Percentiles rank a stretch among this genome's conserved stretches.
phyloP scores from a whole-genome alignment of 345 rosid species.

The Mangifera indica region DNA sequence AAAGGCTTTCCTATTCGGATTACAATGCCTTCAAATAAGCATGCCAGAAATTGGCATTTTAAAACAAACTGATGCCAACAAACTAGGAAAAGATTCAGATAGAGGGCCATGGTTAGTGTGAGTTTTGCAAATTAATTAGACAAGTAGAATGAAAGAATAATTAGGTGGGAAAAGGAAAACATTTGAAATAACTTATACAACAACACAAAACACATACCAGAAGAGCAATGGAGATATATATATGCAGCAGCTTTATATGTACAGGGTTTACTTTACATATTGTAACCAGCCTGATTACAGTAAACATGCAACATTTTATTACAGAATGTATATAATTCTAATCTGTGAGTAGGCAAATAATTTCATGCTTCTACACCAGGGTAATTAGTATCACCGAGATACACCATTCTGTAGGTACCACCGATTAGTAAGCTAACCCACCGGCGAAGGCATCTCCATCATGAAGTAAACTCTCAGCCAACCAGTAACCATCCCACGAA shows the following conservation, averaged over 20 bases:
- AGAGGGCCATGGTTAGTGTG: neutral
- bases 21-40: neutral
- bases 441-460: constrained; percentile 87
- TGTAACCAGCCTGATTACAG: neutral
- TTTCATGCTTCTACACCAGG: neutral
- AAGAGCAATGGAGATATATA: neutral
- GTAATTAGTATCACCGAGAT: neutral
- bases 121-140: neutral
- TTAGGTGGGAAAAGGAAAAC: neutral
- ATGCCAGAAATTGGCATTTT: neutral
- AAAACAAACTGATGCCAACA: neutral
- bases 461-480: constrained; percentile 80
- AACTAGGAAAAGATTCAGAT: neutral
- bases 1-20: neutral
- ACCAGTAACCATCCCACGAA: constrained; percentile 96
- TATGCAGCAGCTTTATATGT: constrained; percentile 12
- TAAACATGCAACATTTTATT: neutral
- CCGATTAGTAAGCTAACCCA: constrained; percentile 72
- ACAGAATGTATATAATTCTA: constrained; percentile 17
- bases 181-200: neutral
- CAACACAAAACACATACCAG: no score
- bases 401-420: neutral
- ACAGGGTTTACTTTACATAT: constrained; percentile 22
- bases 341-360: neutral
- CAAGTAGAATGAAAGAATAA: neutral